phyloP scores from a whole-genome alignment of 306 rosid species.

The Quercus engelmannii region DNA sequence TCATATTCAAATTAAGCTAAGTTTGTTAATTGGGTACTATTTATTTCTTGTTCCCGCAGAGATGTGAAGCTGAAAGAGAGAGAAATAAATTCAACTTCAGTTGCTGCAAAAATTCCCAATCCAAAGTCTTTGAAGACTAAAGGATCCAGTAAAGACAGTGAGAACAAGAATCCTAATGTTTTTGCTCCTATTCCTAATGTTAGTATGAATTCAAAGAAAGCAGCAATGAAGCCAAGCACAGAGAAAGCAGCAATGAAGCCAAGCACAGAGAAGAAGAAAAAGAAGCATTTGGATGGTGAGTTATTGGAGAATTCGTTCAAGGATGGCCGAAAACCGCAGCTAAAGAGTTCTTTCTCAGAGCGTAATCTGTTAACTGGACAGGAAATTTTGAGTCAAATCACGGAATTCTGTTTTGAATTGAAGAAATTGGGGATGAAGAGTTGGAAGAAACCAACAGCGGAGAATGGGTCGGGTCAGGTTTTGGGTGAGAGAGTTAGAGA shows the following conservation, averaged over 20 bases:
- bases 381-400: slow-evolving; percentile 49
- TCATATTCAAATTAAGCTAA: neutral
- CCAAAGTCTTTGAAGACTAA: slow-evolving; percentile 14
- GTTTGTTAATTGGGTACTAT: neutral
- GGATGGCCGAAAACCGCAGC: slow-evolving; percentile 16
- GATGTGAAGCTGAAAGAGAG: slow-evolving; percentile 11
- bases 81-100: slow-evolving; percentile 16
- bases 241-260: slow-evolving; percentile 15
- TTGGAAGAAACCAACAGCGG: slow-evolving; percentile 28
- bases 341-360: slow-evolving; percentile 47
- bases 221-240: slow-evolving; percentile 1
- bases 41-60: neutral
- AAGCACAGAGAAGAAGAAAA: slow-evolving; percentile 1
- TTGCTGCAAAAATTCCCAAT: slow-evolving; percentile 1
- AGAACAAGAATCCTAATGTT: slow-evolving; percentile 51
- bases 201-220: slow-evolving; percentile 24
- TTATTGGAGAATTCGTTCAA: slow-evolving; percentile 16
- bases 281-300: slow-evolving; percentile 12
- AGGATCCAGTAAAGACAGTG: slow-evolving; percentile 26
- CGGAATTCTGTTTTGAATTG: slow-evolving; percentile 38
- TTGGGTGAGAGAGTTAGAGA: slow-evolving; percentile 10
- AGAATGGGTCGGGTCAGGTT: slow-evolving; percentile 20
- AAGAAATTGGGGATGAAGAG: slow-evolving; percentile 45
- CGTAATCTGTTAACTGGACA: slow-evolving; percentile 43
- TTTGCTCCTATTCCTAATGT: slow-evolving; percentile 1